Evolutionary conservation across 2,329 filamentous ascomycete species (phyloP).

Genomic region (Ceratocystis colombiana): DNA sequence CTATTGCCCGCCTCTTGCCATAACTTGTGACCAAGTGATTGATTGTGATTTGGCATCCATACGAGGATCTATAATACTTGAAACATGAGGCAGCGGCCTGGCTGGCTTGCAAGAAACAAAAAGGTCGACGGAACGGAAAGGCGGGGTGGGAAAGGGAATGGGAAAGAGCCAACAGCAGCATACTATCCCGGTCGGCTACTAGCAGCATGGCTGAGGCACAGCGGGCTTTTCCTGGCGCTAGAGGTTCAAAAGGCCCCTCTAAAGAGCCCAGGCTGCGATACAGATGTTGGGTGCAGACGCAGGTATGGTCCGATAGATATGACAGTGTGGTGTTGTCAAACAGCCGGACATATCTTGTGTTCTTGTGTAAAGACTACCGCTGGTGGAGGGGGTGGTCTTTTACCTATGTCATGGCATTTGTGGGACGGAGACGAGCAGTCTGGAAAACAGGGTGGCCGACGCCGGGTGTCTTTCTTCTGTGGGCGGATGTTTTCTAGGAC

Average conservation of each 20-base stretch:
- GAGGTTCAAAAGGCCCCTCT: constrained; percentile 1
- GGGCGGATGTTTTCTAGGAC: too few relatives aligned
- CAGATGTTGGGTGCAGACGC: background rate
- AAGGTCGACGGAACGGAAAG: background rate
- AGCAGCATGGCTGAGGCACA: background rate
- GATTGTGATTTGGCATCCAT: background rate
- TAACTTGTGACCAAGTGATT: too few relatives aligned
- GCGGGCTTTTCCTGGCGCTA: background rate
- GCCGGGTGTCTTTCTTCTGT: too few relatives aligned
- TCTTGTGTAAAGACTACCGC: too few relatives aligned
- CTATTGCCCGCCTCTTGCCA: too few relatives aligned
- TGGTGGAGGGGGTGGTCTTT: too few relatives aligned
- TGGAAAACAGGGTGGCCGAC: too few relatives aligned
- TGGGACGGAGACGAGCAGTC: too few relatives aligned
- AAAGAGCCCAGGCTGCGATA: background rate
- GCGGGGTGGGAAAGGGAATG: background rate
- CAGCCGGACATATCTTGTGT: background rate
- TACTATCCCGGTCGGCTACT: background rate
- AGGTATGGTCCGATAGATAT: background rate
- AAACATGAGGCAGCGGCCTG: background rate
- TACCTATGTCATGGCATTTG: too few relatives aligned
- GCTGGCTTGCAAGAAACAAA: background rate
- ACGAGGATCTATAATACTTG: background rate
- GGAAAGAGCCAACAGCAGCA: background rate
- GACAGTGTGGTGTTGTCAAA: background rate